Base-by-base conservation (phyloP, 2,329 filamentous ascomycete genomes). In the Scytalidium sp. region DNA sequence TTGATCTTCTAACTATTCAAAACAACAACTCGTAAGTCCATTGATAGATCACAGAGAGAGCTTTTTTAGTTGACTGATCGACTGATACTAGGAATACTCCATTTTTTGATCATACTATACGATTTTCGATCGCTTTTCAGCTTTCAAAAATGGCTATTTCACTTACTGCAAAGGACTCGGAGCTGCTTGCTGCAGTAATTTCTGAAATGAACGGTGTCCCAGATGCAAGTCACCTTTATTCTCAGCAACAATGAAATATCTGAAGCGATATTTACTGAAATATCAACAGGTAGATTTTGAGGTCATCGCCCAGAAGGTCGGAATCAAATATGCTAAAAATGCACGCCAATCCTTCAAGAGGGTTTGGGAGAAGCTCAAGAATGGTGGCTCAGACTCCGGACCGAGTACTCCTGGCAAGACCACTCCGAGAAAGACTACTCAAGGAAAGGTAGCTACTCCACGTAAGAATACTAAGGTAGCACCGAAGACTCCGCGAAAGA, bases 211-310 rank as follows among this genome's bases (percentile, higher is more conserved):
- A 45, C 1, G 53, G 55, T 15, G 44, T 54, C 21, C 52, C 57
- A 10, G 36, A 43, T 2, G 50, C 47, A 47, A 46, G 50, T 46
- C 17, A 39, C 25, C 41, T 23, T 70, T 73, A 58, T 64, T 73
- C 58, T 70, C 71, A 48, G 65, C 67, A 11, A 60, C 73, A 36
- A 72, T 74, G 51, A 64, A 71, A 56, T 68, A 71, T 20, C 19
- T 11, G 5, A 43, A 21, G 7, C n/a, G 41, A 43, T 6, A n/a
- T 17, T 13, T 59, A 4, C 56, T 66, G 41, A 70, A 69, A 52
- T 69, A 68, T 6, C 67, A 71, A 7, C 25, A 61, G 59, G 66
- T 73, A 22, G 61, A 76, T 58, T 76, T 68, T 64, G 60, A 68
- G 15, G 55, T 60, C 1, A 66, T 76, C 39, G 73, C 72, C 3